Evolutionary conservation across 352 stramenopile species (phyloP).

Genomic region (Hyphochytrium catenoides): DNA sequence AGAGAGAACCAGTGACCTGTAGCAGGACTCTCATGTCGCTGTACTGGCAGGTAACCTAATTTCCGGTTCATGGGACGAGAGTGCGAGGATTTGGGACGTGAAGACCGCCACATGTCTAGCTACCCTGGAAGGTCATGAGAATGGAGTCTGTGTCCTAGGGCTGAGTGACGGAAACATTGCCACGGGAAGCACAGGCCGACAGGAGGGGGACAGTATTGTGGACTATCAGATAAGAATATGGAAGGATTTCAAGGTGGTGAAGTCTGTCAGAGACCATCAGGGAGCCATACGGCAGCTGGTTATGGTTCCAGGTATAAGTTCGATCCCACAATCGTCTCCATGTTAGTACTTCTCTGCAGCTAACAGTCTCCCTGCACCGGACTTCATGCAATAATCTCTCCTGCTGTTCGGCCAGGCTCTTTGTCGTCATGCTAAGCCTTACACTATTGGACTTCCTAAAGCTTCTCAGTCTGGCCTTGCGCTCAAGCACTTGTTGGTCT

Average conservation of each 20-base stretch:
- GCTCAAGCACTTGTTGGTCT: no score
- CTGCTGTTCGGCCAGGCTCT: no score
- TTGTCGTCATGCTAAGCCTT: no score
- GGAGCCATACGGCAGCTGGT: conserved; percentile 41
- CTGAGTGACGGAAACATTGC: conserved; percentile 29
- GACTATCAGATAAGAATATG: conserved; percentile 54
- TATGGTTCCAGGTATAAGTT: conserved; percentile 22
- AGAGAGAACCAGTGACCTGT: no score
- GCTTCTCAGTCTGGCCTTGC: no score
- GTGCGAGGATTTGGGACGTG: conserved; percentile 38
- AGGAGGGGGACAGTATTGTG: conserved; percentile 40
- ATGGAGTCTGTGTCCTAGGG: conserved; percentile 45
- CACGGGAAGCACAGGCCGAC: conserved; percentile 39
- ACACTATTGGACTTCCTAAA: no score
- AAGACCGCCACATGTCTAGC: conserved; percentile 21
- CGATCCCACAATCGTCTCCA: no score
- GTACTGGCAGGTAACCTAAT: conserved; percentile 22
- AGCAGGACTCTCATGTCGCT: no score
- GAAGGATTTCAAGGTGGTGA: conserved; percentile 20
- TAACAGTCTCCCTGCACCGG: no score
- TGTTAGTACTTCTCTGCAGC: no score
- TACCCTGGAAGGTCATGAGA: conserved; percentile 34
- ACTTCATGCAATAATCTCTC: no score
- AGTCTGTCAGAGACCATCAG: conserved; percentile 24
- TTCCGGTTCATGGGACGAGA: conserved; percentile 54